Evolutionary conservation across 768 basidiomycete species (phyloP).

Genomic region (Suillus sp.): DNA sequence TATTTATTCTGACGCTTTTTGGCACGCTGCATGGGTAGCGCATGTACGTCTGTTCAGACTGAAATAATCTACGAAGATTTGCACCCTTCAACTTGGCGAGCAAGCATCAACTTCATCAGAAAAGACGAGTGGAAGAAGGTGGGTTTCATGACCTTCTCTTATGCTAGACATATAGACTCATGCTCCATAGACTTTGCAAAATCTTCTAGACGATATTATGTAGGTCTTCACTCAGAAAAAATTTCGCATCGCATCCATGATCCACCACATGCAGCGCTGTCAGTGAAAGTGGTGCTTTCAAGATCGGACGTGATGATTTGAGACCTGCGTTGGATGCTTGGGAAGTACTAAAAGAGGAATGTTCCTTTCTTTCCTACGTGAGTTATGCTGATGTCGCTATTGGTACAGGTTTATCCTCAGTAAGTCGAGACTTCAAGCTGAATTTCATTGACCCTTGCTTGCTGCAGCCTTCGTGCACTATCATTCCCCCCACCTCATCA

Average conservation of each 20-base stretch:
- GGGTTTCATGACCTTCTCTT: neutral
- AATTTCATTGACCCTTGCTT: neutral
- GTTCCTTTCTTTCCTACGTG: neutral
- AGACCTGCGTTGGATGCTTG: neutral
- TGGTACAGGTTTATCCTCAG: neutral
- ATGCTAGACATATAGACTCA: neutral
- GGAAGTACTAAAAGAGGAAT: neutral
- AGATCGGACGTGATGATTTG: neutral
- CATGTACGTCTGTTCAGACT: neutral
- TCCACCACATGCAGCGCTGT: neutral
- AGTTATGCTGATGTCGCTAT: neutral
- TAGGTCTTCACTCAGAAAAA: neutral
- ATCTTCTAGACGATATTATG: neutral
- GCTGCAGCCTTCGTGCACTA: neutral
- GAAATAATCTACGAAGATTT: neutral
- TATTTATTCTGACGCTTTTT: neutral
- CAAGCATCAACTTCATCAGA: neutral
- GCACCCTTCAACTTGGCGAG: neutral
- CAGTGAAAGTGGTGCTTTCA: neutral
- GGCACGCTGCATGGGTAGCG: neutral
- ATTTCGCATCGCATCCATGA: neutral
- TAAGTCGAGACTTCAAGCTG: neutral
- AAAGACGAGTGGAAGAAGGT: neutral
- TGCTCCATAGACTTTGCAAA: neutral
- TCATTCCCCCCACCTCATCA: conserved; percentile 1